Evolutionary conservation across 1,284 basidiomycete genomes (phyloP).

Genomic region (Sanghuangporus sanghuang): DNA sequence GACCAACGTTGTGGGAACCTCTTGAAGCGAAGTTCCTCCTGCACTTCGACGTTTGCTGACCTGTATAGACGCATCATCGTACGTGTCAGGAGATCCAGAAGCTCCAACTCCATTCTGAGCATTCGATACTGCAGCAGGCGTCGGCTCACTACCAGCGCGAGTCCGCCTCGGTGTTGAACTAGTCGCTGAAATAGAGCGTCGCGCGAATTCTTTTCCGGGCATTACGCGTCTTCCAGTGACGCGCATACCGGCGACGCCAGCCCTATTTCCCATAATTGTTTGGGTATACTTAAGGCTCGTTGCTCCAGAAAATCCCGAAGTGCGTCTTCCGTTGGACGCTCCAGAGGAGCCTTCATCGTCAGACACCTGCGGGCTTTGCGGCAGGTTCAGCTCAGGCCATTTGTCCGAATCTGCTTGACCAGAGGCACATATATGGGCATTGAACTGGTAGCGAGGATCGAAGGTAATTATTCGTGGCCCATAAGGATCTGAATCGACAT

Average conservation of each 20-base stretch:
- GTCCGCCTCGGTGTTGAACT: slow-evolving; percentile 17
- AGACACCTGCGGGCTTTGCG: slow-evolving; percentile 61
- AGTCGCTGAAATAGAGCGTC: slow-evolving; percentile 34
- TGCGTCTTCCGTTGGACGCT: slow-evolving; percentile 27
- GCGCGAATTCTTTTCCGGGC: slow-evolving; percentile 36
- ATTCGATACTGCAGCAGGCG: slow-evolving; percentile 16
- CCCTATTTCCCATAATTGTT: slow-evolving; percentile 73
- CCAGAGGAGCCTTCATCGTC: slow-evolving; percentile 48
- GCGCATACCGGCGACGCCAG: slow-evolving; percentile 63
- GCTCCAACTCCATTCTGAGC: slow-evolving; percentile 22
- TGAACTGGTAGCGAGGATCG: slow-evolving; percentile 63
- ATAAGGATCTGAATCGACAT: slow-evolving; percentile 74
- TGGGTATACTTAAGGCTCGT: slow-evolving; percentile 73
- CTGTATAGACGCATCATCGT: slow-evolving; percentile 14
- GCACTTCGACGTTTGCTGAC: slow-evolving; percentile 18
- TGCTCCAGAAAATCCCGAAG: slow-evolving; percentile 48
- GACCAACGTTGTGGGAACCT: slow-evolving; percentile 13
- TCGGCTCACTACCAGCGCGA: slow-evolving; percentile 41
- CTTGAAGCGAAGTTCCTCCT: slow-evolving; percentile 17
- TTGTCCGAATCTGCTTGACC: slow-evolving; percentile 70
- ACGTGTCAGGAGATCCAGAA: slow-evolving; percentile 24
- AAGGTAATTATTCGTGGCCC: slow-evolving; percentile 77
- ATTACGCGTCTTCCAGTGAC: slow-evolving; percentile 53
- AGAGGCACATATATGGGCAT: slow-evolving; percentile 77
- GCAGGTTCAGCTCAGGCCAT: slow-evolving; percentile 79